Evolutionary conservation across 495 filamentous ascomycete genomes (phyloP), one percentile per base, ranked within the genome.

Genomic region (Neurospora pannonica): DNA sequence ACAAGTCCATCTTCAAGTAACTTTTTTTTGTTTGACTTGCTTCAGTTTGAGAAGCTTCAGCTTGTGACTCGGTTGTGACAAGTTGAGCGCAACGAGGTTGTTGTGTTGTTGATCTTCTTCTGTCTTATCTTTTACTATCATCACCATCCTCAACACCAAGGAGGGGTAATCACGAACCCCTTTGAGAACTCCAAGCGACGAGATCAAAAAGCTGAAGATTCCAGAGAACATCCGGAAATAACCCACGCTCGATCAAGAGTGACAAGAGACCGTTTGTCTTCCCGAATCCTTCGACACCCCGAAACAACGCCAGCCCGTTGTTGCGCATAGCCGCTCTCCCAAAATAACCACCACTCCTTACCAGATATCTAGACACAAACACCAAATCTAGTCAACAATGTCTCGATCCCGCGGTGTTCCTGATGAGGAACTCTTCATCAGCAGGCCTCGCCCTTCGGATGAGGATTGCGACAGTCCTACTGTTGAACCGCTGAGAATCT

Each of bases 401-500:
- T 80, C 81, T 74, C 83, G 83, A 71, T 76, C 81, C 73, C 83
- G 84, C 74, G 88, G 88, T 77, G 85, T 88, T 76, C 87, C 87
- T 71, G 88, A 91, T 46, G 91, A 92, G 75, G 93, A 95, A 85
- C 89, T 96, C 81, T 95, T 95, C 81, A 86, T 95, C 76, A 87
- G 87, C 76, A 84, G 88, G 19, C 88, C 86, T 39, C 81, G 83
- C 24, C 83, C 83, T 1, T 69, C 76, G 10, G 75, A 74, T 71
- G 84, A 85, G 34, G 88, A 90, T 71, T 87, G 84, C 79, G 86
- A 89, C 75, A 90, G 91, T 72, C 92, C 94, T 48, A 91, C 91
- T 3, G 88, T 98, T 74, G 94, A 92, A 73, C 95, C 95, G 37
- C 83, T 98, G 80, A 89, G 94, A 76, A 97, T 98, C 78, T 90